phyloP scores from a whole-genome alignment of 73 alveolate species.

The Loxodes magnus region DNA sequence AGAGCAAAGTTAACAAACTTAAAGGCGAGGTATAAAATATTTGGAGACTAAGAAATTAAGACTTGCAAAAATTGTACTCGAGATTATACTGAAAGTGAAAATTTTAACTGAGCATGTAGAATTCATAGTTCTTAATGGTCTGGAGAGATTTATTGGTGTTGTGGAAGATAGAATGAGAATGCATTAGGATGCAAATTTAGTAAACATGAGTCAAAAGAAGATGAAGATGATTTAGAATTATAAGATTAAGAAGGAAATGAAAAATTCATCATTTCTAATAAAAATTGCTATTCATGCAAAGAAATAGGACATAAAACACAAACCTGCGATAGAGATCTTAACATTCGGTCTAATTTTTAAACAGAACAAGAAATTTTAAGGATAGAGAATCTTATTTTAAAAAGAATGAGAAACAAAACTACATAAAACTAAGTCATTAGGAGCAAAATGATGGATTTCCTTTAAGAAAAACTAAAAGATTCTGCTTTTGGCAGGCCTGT shows the following conservation, averaged over 20 bases:
- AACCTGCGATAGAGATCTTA: conserved; percentile 47
- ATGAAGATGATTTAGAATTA: too few species aligned
- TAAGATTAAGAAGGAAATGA: conserved; percentile 32
- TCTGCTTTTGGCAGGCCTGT: too few species aligned
- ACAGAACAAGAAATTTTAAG: conserved; percentile 24
- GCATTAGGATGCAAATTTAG: conserved; percentile 48
- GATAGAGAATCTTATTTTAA: conserved; percentile 9
- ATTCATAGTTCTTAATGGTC: conserved; percentile 41
- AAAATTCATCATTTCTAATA: too few species aligned
- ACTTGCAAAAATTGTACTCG: conserved; percentile 45
- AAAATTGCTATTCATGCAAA: conserved; percentile 43
- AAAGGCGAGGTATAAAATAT: conserved; percentile 4
- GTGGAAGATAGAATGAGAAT: conserved; percentile 43
- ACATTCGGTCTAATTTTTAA: conserved; percentile 20
- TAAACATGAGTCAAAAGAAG: conserved; percentile 56
- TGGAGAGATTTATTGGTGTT: conserved; percentile 64
- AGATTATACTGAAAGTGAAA: conserved; percentile 38
- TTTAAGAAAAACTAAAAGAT: too few species aligned
- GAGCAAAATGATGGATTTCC: too few species aligned
- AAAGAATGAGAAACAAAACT: too few species aligned
- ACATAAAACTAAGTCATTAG: too few species aligned
- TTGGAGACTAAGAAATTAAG: conserved; percentile 18
- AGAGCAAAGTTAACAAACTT: not conserved
- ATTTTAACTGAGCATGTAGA: conserved; percentile 52
- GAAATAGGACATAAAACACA: conserved; percentile 30